Evolutionary conservation across 306 rosid species (phyloP), one percentile per base, ranked within the genome.

Genomic region (Castanopsis chinensis): DNA sequence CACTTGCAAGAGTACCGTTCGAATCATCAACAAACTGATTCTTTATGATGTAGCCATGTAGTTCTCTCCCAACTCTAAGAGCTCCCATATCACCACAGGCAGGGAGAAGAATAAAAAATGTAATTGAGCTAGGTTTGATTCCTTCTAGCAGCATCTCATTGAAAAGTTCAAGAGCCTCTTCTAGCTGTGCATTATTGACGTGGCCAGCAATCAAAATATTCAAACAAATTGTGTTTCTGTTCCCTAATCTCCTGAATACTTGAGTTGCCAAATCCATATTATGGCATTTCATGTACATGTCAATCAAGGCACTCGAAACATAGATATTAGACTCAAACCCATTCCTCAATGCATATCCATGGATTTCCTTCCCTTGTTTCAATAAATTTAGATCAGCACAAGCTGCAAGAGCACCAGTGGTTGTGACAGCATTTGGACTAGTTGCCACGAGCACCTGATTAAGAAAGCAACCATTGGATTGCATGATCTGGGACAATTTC

Each of bases 361-460:
- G 91, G 82, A 85, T 85, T 79, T 85, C 87, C 78, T 78, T 85
- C 78, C 91, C 91, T 72, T 70, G 80, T 41, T 64, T 65, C 72
- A 32, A 80, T 55, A 76, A 73, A 61, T 51, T 72, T 23, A 85
- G 79, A 72, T 76, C 84, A 73, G 91, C 89, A 76, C 89, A 85
- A 64, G 87, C 84, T 37, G 86, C 80, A 79, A 88, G 86, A 49
- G 83, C 89, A 76, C 86, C 71, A 18, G 87, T 69, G 15, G 79
- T 37, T 12, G 85, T 85, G 58, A 60, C 57, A 33, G 86, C 69
- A 77, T 85, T 79, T 56, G 79, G 88, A 71, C 45, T 56, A 37
- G 65, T n/a, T 55, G 81, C 59, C 35, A 64, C 12, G 21, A 83
- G 43, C 68, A 56, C 20, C 23, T 72, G 43, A 53, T 76, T 41